Base-by-base conservation (phyloP, 495 filamentous ascomycete species). In the Neurospora sp. region DNA sequence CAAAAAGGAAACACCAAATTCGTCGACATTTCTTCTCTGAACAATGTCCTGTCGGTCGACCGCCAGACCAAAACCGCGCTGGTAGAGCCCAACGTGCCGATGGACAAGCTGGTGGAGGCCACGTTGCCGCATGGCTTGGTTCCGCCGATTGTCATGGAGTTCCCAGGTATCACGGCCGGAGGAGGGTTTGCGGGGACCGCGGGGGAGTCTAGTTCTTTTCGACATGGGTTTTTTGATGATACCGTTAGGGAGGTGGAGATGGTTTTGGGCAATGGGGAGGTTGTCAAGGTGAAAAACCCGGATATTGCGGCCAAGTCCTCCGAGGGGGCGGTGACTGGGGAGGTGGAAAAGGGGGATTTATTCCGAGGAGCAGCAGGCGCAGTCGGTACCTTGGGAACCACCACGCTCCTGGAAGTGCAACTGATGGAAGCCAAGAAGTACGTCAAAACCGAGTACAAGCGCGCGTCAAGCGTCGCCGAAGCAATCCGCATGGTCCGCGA, bases 31-130 rank as follows among this genome's bases (percentile, higher is more conserved):
- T 78, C 79, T 74, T 65, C 69, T 2, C 72, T 85, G n/a, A 40
- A 72, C 40, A 69, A 82, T 20, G 81, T 86, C 4, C 77, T 86
- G 0, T 53, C 73, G 1, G 83, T 89, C 59, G 83, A 88, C 77
- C 61, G 73, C 0, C 42, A 72, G 9, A 69, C 40, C 1, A 80
- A 81, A 22, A 83, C 78, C 22, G 85, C 84, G 17, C 79, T 89
- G 35, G 88, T 91, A 8, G 89, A 91, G 76, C 88, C 89, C 7
- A 91, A 90, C 77, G 89, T 91, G 6, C 83, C 89, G 20, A 91
- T 91, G 89, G 89, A 91, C 75, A 79, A 81, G 0, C 79, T 91
- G 7, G 87, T 90, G 10, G 83, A 85, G 39, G 77, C 77, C 22
- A 89, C 87, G 7, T 72, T 90, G 37, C 73, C 78, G 35, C 79